Evolutionary conservation across 768 basidiomycete genomes (phyloP), one percentile per base, ranked within the genome.

Genomic region (Mycena amicta): DNA sequence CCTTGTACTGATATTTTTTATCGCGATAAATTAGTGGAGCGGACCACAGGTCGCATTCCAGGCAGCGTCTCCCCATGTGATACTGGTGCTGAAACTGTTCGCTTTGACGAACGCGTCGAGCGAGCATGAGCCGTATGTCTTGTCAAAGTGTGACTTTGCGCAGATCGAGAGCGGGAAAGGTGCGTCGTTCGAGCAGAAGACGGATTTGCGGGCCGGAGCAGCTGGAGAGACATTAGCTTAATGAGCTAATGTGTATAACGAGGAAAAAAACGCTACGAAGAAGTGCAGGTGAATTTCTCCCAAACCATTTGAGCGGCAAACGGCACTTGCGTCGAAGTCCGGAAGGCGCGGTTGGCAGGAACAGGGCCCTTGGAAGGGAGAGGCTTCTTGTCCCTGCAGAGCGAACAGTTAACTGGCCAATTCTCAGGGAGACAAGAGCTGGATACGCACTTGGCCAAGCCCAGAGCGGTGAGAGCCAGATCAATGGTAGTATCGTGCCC

Each of bases 301-400:
- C 76, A 80, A 26, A 75, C 61, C 76, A 80, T 77, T 55, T 66
- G 72, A 41, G 77, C 77, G 15, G 68, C 77, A 56, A 80, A 80
- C 29, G 79, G 79, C 16, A 75, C 70, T 62, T 78, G 77, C 5
- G 57, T 56, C 4, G 76, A 74, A 28, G 77, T 79, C 50, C 69
- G 68, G 67, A 73, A 80, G 46, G 66, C 71, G 33, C 78, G 73
- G 56, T 63, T 57, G 16, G 65, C 30, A 61, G 28, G 25, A 22
- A 61, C 65, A 56, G 66, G 71, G 40, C 70, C 72, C 8, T 23
- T 46, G 2, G 73, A 56, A 33, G 66, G 57, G 29, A 78, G 72
- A 28, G 72, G 70, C 0, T 56, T 49, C 4, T 52, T 28, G 63
- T 80, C 76, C 55, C 77, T 77, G 63, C 12, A 60, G n/a, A 26